These are phyloP conservation scores for Neurospora tetraspora DNA, from an alignment of 495 filamentous ascomycete genomes.

Conservation along the genomic window DNA sequence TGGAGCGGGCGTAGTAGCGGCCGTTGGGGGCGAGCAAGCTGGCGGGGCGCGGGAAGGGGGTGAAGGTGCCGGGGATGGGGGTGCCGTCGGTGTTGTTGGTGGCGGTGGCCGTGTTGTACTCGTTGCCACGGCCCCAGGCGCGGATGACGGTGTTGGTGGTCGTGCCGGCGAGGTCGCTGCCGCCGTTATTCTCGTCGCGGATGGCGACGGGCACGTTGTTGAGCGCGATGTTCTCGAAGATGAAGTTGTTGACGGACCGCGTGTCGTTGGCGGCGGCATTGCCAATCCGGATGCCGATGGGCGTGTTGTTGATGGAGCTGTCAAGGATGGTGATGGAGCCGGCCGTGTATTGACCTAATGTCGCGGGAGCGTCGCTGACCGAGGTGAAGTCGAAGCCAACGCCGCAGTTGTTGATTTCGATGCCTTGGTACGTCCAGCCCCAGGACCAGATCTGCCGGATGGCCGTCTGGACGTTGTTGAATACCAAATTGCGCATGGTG, in stretches of 20 bases:
- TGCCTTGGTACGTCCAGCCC: slow-evolving; percentile 60
- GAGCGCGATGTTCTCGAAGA: slow-evolving; percentile 59
- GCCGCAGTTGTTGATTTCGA: slow-evolving; percentile 51
- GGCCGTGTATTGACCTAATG: neutral
- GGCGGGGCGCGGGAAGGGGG: slow-evolving; percentile 26
- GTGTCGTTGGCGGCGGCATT: slow-evolving; percentile 34
- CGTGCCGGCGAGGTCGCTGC: slow-evolving; percentile 46
- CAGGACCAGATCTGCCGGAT: slow-evolving; percentile 42
- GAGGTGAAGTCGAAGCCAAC: slow-evolving; percentile 52
- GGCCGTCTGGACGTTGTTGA: slow-evolving; percentile 46
- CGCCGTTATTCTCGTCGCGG: slow-evolving; percentile 32
- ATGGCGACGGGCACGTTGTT: slow-evolving; percentile 46
- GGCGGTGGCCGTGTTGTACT: slow-evolving; percentile 25
- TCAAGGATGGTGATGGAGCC: slow-evolving; percentile 69
- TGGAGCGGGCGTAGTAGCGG: slow-evolving; percentile 51
- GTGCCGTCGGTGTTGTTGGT: slow-evolving; percentile 20
- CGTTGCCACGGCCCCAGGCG: slow-evolving; percentile 34
- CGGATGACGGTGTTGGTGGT: slow-evolving; percentile 38
- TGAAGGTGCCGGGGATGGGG: slow-evolving; percentile 22
- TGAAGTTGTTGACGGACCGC: slow-evolving; percentile 39
- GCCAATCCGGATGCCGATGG: slow-evolving; percentile 38
- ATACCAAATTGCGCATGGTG: slow-evolving; percentile 61
- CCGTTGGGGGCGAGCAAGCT: slow-evolving; percentile 22
- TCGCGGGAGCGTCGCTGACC: neutral
- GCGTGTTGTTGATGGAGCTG: slow-evolving; percentile 61